These are phyloP conservation scores for Pseudogymnoascus sp. DNA, from an alignment of 2,329 filamentous ascomycete species.

Conservation along the genomic window DNA sequence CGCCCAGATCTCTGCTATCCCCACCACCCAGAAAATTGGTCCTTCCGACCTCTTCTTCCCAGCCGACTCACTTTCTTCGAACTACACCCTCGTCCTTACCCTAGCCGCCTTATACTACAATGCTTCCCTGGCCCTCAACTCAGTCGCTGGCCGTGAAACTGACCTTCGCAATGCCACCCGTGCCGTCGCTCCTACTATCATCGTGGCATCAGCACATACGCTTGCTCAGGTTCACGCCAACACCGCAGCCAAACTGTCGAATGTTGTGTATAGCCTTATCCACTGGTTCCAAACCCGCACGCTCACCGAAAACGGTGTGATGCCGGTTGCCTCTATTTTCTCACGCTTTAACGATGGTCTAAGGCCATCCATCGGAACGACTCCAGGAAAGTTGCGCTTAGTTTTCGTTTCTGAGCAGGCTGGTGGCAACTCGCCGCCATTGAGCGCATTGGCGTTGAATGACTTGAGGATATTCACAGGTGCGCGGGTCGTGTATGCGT, in stretches of 20 bases:
- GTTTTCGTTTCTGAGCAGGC: slow-evolving; percentile 71
- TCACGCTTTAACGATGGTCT: slow-evolving; percentile 54
- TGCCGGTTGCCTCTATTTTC: slow-evolving; percentile 60
- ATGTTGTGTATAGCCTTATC: slow-evolving; percentile 57
- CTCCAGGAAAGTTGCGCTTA: slow-evolving; percentile 69
- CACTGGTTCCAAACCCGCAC: slow-evolving; percentile 66
- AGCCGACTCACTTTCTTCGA: slow-evolving; percentile 70
- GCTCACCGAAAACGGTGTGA: slow-evolving; percentile 62
- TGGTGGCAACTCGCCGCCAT: slow-evolving; percentile 52
- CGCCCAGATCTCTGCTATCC: slow-evolving; percentile 68
- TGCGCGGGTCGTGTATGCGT: slow-evolving; percentile 74
- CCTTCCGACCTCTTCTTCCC: slow-evolving; percentile 77
- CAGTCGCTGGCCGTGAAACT: slow-evolving; percentile 66
- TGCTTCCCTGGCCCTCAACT: slow-evolving; percentile 79
- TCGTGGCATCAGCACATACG: slow-evolving; percentile 70
- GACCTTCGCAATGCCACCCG: slow-evolving; percentile 68
- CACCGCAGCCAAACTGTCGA: slow-evolving; percentile 51
- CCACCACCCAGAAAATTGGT: slow-evolving; percentile 64
- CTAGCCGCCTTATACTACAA: slow-evolving; percentile 79
- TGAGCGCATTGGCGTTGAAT: slow-evolving; percentile 65
- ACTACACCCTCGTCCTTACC: slow-evolving; percentile 72
- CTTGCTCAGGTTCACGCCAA: slow-evolving; percentile 61
- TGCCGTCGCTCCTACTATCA: slow-evolving; percentile 70
- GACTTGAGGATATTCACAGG: slow-evolving; percentile 77
- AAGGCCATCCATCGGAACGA: slow-evolving; percentile 51